A percentile compares a stretch with the other conserved stretches of the same genome.
Evolutionary conservation across 1,139 yeast species (phyloP).

Genomic region (Yamadazyma taylorii): DNA sequence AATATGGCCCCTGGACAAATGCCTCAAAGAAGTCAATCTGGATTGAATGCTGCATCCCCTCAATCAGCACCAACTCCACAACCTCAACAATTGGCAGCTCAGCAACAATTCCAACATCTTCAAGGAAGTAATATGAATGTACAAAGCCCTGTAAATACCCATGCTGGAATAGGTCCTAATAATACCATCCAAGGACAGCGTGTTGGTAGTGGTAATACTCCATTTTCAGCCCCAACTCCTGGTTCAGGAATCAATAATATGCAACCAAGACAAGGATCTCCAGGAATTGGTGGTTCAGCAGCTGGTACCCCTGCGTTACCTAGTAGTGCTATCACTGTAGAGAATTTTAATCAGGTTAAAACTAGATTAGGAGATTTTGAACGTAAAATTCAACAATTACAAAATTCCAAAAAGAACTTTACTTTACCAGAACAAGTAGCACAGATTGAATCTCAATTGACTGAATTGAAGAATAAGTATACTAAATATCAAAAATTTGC

Average conservation of each 20-base stretch:
- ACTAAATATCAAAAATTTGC: slow-evolving; percentile 41
- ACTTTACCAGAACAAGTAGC: slow-evolving; percentile 31
- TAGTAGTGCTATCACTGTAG: slow-evolving; percentile 35
- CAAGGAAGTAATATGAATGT: slow-evolving; percentile 1
- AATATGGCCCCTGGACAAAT: too few relatives aligned
- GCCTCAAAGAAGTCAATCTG: too few relatives aligned
- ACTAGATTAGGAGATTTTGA: slow-evolving; percentile 42
- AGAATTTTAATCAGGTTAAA: slow-evolving; percentile 43
- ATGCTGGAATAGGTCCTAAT: neutral
- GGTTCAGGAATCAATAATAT: neutral
- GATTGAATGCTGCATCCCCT: neutral
- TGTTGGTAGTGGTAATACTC: neutral
- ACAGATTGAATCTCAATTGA: slow-evolving; percentile 36
- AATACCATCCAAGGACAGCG: slow-evolving; percentile 1
- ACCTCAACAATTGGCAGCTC: slow-evolving; percentile 2
- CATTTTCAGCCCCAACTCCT: slow-evolving; percentile 1
- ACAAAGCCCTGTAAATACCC: neutral
- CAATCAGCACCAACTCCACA: slow-evolving; percentile 4
- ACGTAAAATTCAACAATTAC: slow-evolving; percentile 33
- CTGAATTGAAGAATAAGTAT: slow-evolving; percentile 35
- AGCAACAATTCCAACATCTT: slow-evolving; percentile 1
- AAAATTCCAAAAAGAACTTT: slow-evolving; percentile 27
- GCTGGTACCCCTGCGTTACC: slow-evolving; percentile 26
- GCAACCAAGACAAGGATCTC: slow-evolving; percentile 1
- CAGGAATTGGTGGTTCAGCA: slow-evolving; percentile 1